phyloP scores from a whole-genome alignment of 2,329 filamentous ascomycete species.

The Fusarium fujikuroi region DNA sequence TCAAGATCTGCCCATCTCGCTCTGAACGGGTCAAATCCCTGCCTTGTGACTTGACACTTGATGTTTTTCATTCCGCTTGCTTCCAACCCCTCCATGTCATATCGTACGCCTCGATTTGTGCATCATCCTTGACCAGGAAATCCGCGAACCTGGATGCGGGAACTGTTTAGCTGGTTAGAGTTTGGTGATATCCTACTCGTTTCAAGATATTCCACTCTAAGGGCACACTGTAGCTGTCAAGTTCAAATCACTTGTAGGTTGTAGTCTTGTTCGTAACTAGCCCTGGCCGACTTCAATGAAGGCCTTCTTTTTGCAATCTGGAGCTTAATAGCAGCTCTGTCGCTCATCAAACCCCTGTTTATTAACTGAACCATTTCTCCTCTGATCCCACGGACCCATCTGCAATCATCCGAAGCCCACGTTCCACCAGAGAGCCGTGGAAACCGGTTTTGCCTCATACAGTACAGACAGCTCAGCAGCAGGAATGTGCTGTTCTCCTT shows the following conservation, averaged over 20 bases:
- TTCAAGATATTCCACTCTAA: neutral
- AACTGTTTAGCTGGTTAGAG: conserved; percentile 21
- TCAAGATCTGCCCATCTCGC: conserved; percentile 40
- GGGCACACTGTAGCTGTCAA: neutral
- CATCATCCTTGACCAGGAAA: conserved; percentile 31
- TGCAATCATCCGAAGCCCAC: conserved; percentile 36
- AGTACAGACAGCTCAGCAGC: conserved; percentile 8
- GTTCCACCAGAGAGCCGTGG: conserved; percentile 31
- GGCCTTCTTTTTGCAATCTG: neutral
- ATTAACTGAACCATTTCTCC: conserved; percentile 20
- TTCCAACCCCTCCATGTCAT: conserved; percentile 24
- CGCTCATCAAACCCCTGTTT: conserved; percentile 6
- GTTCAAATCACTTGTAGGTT: neutral
- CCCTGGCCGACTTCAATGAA: neutral
- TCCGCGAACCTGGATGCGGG: conserved; percentile 42
- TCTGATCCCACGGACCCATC: conserved; percentile 31
- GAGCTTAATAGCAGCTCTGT: neutral
- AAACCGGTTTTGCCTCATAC: conserved; percentile 39
- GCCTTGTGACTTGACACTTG: conserved; percentile 31
- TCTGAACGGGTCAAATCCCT: conserved; percentile 26
- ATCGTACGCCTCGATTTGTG: conserved; percentile 5
- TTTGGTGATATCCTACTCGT: conserved; percentile 11
- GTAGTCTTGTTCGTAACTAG: neutral
- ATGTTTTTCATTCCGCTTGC: conserved; percentile 36
- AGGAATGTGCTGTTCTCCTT: neutral